These are phyloP conservation scores for Endoconidiophora laricicola DNA, from an alignment of 2,329 filamentous ascomycete genomes.

Conservation along the genomic window DNA sequence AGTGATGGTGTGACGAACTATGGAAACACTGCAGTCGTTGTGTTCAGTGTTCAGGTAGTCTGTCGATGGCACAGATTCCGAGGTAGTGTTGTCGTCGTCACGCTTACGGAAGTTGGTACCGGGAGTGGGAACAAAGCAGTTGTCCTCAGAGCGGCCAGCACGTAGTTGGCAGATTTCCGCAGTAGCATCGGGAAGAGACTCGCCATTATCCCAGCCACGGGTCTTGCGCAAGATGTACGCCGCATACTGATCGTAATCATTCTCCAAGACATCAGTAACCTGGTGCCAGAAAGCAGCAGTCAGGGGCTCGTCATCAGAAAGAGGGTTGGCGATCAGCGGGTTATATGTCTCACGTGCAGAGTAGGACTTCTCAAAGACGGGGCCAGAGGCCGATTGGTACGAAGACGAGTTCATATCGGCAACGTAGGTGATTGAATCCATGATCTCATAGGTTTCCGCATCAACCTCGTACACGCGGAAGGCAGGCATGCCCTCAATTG, in stretches of 20 bases:
- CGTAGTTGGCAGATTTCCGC: constrained; percentile 35
- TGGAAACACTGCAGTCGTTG: constrained; percentile 17
- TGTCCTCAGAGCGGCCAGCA: constrained; percentile 34
- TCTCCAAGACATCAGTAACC: constrained; percentile 32
- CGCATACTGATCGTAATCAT: constrained; percentile 26
- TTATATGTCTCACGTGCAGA: constrained; percentile 39
- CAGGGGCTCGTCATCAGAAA: constrained; percentile 27
- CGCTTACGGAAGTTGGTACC: constrained; percentile 22
- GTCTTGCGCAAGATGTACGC: constrained; percentile 30
- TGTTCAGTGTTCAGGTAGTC: constrained; percentile 1
- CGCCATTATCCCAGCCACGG: constrained; percentile 25
- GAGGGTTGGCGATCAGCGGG: constrained; percentile 25
- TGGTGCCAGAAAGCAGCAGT: constrained; percentile 43
- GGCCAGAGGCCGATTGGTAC: constrained; percentile 26
- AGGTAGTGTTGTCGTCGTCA: constrained; percentile 10
- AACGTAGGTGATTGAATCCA: constrained; percentile 37
- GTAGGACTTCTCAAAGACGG: constrained; percentile 39
- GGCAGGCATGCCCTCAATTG: constrained; percentile 36
- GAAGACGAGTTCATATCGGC: constrained; percentile 31
- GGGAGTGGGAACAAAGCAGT: constrained; percentile 26
- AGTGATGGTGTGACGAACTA: constrained; percentile 15
- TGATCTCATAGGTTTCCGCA: constrained; percentile 35
- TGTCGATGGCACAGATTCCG: not conserved
- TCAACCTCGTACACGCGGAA: constrained; percentile 44
- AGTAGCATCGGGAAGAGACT: constrained; percentile 24